Base-by-base conservation (phyloP, 306 rosid species). In the Corylus heterophylla region DNA sequence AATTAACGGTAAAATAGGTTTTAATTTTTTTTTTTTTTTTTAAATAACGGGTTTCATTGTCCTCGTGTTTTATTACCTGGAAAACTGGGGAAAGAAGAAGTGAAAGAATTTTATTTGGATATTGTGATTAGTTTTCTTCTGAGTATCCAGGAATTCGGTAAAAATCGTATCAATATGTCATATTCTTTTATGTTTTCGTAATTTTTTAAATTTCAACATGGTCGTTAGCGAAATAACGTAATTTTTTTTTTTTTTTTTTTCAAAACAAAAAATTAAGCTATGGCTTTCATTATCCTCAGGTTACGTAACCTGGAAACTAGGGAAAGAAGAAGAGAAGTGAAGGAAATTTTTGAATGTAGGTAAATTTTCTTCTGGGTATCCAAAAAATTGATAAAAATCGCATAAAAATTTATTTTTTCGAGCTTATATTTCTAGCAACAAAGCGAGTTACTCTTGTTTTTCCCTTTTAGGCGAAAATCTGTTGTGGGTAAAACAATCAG, bases 1-100 rank as follows among this genome's bases (percentile, higher is more conserved):
- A 42, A 42, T 42, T 49, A 11, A 49, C 14, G 52, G 52, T 49
- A 49, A 49, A 49, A 9, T 12, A 13, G 25, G 25, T 22, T 22
- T 0, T 22, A 22, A 22, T 10, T 42, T 42, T 42, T 42, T 6
- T 0, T 4, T 5, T 42, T 42, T 42, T 42, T 77, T 80, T 75
- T 71, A 54, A 80, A 56, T 83, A 80, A 49, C 54, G 45, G 78
- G 76, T 76, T 79, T 25, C 45, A 3, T 71, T 71, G 20, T 59
- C 85, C 81, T 69, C 7, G 29, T 62, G 48, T 73, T 61, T 76
- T 68, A 69, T 70, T 37, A 25, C 59, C 74, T 83, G 72, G 56
- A 62, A 35, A 71, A 49, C 47, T 75, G 13, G 80, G 75, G 51
- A 47, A 75, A 51, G 68, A 50, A 76, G 66, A 22, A 5, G 48